Evolutionary conservation across 2,329 filamentous ascomycete species (phyloP).

Genomic region (Aspergillus transmontanensis): DNA sequence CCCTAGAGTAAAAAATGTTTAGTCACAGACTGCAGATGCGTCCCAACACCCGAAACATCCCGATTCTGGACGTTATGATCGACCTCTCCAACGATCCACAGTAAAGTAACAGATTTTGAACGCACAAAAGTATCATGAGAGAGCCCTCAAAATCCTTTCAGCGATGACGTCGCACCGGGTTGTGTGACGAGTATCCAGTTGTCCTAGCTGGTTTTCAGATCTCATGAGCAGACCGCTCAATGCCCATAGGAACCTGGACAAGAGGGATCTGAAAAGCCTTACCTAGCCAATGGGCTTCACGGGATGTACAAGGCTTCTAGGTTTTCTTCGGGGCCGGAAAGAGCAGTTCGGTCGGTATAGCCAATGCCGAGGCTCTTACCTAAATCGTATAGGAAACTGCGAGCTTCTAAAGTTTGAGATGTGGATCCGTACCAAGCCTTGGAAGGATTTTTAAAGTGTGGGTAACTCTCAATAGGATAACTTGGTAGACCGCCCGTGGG

Average conservation of each 20-base stretch:
- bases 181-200: background rate
- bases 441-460: background rate
- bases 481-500: too few species aligned
- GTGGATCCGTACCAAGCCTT: slow-evolving; percentile 2
- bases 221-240: background rate
- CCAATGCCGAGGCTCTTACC: background rate
- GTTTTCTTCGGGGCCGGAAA: slow-evolving; percentile 1
- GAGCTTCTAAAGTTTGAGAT: background rate
- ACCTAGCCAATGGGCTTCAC: background rate
- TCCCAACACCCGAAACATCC: background rate
- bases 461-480: background rate
- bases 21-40: background rate
- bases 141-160: too few species aligned
- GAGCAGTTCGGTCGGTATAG: background rate
- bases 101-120: background rate
- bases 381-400: background rate
- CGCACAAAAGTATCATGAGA: background rate
- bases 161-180: background rate
- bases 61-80: background rate
- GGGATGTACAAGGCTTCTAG: background rate
- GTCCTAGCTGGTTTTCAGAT: background rate
- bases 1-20: background rate
- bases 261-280: background rate
- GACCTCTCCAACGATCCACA: background rate
- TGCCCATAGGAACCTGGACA: background rate